phyloP scores from a whole-genome alignment of 208 protist genomes.

The Tritrichomonas foetus region DNA sequence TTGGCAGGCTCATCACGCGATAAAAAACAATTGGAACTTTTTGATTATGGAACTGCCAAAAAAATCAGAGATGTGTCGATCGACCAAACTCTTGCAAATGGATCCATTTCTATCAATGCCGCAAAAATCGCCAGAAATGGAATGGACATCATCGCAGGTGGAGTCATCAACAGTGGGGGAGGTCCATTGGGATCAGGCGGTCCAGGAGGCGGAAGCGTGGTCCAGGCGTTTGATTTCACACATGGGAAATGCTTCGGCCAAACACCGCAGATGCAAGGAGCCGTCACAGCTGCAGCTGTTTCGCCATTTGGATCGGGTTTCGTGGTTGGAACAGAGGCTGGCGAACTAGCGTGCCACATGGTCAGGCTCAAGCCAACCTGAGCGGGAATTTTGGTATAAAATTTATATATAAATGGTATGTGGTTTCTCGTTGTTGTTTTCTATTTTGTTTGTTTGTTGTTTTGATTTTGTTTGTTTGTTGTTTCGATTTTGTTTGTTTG shows the following conservation, averaged over 20 bases:
- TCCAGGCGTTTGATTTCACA: background rate
- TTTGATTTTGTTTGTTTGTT: too few relatives aligned
- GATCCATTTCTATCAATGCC: background rate
- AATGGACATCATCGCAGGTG: background rate
- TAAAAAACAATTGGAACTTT: slow-evolving; percentile 35
- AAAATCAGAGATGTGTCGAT: background rate
- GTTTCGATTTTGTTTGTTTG: too few relatives aligned
- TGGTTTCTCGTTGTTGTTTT: too few relatives aligned
- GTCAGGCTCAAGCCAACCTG: background rate
- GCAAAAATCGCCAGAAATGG: background rate
- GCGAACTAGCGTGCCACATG: background rate
- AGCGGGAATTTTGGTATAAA: background rate
- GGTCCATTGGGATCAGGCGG: too few relatives aligned
- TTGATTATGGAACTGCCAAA: slow-evolving; percentile 6
- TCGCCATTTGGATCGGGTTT: background rate
- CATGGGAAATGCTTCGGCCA: background rate
- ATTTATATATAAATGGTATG: too few relatives aligned
- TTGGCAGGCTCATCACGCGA: background rate
- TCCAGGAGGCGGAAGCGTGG: background rate
- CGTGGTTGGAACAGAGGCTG: background rate
- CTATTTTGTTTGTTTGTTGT: too few relatives aligned
- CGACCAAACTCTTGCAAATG: too few relatives aligned
- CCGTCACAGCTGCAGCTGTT: background rate
- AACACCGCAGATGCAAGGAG: background rate
- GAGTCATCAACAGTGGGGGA: too few relatives aligned